Conservation (phyloP, 257 asterid genomes). For the Anisodus acutangulus region DNA sequence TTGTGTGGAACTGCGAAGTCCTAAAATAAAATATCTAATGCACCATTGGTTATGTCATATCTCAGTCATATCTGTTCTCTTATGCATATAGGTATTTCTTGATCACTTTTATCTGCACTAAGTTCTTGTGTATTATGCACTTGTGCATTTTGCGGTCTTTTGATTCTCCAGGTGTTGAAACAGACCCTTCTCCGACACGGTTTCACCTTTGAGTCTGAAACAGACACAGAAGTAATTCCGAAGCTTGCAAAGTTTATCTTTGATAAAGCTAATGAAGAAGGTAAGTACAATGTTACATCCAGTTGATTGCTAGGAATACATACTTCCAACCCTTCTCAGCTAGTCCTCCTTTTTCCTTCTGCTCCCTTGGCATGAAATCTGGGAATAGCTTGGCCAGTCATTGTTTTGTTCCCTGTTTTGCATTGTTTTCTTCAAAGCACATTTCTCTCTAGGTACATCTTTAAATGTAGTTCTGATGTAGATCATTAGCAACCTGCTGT, state of each 20-base stretch:
- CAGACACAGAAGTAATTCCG: slow-evolving; percentile 98
- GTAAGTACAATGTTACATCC: slow-evolving; percentile 42
- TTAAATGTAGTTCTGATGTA: slow-evolving; percentile 2
- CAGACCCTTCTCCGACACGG: slow-evolving; percentile 93
- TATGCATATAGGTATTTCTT: slow-evolving; percentile 5
- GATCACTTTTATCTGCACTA: not conserved
- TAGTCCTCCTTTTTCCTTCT: not conserved
- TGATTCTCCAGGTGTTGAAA: slow-evolving; percentile 68
- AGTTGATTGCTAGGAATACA: not conserved
- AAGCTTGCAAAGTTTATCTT: slow-evolving; percentile 95
- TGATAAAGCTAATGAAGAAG: slow-evolving; percentile 92
- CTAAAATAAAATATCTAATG: not conserved
- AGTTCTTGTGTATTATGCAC: slow-evolving; percentile 1
- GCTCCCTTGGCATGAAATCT: slow-evolving; percentile 5
- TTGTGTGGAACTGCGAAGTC: not conserved
- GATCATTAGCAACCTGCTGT: not conserved
- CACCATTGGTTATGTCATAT: not conserved
- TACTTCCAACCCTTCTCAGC: slow-evolving; percentile 24
- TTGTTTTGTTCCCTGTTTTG: slow-evolving; percentile 17
- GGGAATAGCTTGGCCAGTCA: slow-evolving; percentile 2
- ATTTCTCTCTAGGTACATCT: not conserved
- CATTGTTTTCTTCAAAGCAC: not conserved
- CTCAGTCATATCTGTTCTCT: not conserved
- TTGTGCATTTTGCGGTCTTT: slow-evolving; percentile 23
- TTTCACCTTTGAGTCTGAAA: slow-evolving; percentile 88